Percentiles rank a stretch among this genome's conserved stretches.
phyloP scores from a whole-genome alignment of 345 rosid species.

The Leavenworthia alabamica region DNA sequence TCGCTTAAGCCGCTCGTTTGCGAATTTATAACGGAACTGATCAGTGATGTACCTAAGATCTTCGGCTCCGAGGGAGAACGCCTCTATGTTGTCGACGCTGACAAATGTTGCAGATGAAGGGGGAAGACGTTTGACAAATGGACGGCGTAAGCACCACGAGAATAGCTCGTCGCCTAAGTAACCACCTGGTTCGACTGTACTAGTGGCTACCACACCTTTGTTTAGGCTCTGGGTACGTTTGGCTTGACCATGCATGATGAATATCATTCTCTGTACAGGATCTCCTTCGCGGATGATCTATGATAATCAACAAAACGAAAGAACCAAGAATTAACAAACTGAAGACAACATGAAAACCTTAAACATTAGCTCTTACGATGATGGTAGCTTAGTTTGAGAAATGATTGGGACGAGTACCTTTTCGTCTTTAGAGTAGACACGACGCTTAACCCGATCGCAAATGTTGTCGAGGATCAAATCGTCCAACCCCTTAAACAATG shows the following conservation, averaged over 20 bases:
- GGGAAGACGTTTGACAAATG: conserved; percentile 75
- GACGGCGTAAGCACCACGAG: conserved; percentile 94
- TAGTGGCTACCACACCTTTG: conserved; percentile 66
- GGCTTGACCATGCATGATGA: conserved; percentile 52
- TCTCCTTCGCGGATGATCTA: conserved; percentile 96
- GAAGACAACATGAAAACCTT: background rate
- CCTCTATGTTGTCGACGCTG: conserved; percentile 55
- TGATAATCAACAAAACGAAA: background rate
- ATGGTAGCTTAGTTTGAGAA: background rate
- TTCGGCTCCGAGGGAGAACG: conserved; percentile 52
- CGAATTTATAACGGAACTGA: conserved; percentile 76
- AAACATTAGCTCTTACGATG: background rate
- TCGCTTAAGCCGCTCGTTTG: conserved; percentile 65
- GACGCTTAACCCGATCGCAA: conserved; percentile 72
- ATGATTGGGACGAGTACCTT: conserved; percentile 43
- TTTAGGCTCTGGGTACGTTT: conserved; percentile 63
- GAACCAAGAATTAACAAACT: background rate
- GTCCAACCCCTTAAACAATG: conserved; percentile 68
- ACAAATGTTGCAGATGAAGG: conserved; percentile 81
- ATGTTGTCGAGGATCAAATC: conserved; percentile 89
- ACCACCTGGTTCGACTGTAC: conserved; percentile 66
- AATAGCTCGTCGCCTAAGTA: conserved; percentile 84
- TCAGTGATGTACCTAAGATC: conserved; percentile 74
- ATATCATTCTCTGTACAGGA: conserved; percentile 75
- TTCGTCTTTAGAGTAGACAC: conserved; percentile 74